Percentiles rank a stretch among this genome's conserved stretches.
These are phyloP conservation scores for Capillidium heterosporum DNA, from an alignment of 371 early-diverging fungal genomes.

Conservation along the genomic window DNA sequence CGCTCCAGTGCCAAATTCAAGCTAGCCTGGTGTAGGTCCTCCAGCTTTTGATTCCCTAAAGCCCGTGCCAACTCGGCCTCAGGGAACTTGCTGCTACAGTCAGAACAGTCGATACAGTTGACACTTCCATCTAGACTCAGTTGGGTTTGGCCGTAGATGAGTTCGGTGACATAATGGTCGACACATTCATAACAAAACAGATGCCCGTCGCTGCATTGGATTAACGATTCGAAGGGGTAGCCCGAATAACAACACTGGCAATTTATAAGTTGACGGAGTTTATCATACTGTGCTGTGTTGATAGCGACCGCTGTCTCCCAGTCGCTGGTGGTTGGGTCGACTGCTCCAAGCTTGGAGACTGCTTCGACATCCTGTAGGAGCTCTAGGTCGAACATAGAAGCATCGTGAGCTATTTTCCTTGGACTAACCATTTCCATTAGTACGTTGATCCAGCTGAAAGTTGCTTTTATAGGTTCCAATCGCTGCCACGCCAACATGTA, in stretches of 20 bases:
- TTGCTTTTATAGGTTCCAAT: constrained; percentile 15
- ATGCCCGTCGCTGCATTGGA: constrained; percentile 30
- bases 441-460: constrained; percentile 7
- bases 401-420: constrained; percentile 1
- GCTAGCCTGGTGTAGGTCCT: constrained; percentile 19
- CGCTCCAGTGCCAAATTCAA: constrained; percentile 16
- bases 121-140: constrained; percentile 19
- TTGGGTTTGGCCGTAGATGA: constrained; percentile 33
- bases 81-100: constrained; percentile 17
- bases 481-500: constrained; percentile 20
- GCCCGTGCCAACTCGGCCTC: constrained; percentile 11
- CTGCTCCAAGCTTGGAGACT: constrained; percentile 9
- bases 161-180: constrained; percentile 20
- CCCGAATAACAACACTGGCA: constrained; percentile 37
- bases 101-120: constrained; percentile 21
- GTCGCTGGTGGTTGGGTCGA: too few species aligned
- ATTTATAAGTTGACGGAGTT: constrained; percentile 18
- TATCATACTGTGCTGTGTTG: constrained; percentile 20
- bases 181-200: constrained; percentile 29
- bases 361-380: constrained; percentile 10
- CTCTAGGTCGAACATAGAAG: constrained; percentile 9
- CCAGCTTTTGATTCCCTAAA: constrained; percentile 16
- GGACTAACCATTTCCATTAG: constrained; percentile 2
- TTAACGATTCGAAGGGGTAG: constrained; percentile 26
- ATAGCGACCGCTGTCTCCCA: constrained; percentile 14